Conservation (phyloP, 1,284 basidiomycete genomes). For the Rhodofomes roseus region DNA sequence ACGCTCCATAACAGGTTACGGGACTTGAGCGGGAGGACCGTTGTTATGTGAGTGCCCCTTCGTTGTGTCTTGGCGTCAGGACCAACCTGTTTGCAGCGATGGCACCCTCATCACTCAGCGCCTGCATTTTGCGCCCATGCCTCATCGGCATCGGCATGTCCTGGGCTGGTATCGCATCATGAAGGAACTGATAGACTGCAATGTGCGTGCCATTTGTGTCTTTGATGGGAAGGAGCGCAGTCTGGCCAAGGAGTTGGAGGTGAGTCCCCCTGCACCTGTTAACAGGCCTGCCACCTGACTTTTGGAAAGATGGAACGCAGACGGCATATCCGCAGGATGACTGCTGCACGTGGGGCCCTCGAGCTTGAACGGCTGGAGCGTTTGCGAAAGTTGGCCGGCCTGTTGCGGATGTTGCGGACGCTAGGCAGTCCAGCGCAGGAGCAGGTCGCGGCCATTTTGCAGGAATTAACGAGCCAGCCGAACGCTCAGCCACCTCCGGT, state of each 20-base stretch:
- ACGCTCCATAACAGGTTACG: slow-evolving; percentile 7
- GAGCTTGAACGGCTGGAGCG: slow-evolving; percentile 51
- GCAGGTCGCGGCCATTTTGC: slow-evolving; percentile 17
- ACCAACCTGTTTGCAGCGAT: slow-evolving; percentile 45
- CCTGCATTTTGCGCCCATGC: slow-evolving; percentile 63
- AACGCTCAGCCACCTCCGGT: neutral
- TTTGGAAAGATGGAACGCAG: slow-evolving; percentile 45
- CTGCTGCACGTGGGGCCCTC: slow-evolving; percentile 45
- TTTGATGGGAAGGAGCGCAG: slow-evolving; percentile 71
- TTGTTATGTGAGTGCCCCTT: slow-evolving; percentile 6
- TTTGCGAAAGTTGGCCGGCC: slow-evolving; percentile 40
- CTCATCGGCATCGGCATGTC: slow-evolving; percentile 63
- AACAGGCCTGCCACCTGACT: too few species aligned
- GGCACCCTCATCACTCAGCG: slow-evolving; percentile 79
- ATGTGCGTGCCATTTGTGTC: slow-evolving; percentile 64
- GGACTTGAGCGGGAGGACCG: slow-evolving; percentile 5
- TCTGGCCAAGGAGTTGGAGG: slow-evolving; percentile 69
- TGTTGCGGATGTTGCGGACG: slow-evolving; percentile 34
- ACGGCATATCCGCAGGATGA: slow-evolving; percentile 41
- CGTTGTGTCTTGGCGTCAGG: neutral
- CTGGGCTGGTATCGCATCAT: slow-evolving; percentile 73
- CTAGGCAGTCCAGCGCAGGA: slow-evolving; percentile 32
- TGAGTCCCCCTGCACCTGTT: slow-evolving; percentile 31
- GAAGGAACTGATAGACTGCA: slow-evolving; percentile 52
- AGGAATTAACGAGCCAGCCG: neutral